phyloP scores from a whole-genome alignment of 2,329 filamentous ascomycete genomes.

The Pseudocercospora fijiensis region DNA sequence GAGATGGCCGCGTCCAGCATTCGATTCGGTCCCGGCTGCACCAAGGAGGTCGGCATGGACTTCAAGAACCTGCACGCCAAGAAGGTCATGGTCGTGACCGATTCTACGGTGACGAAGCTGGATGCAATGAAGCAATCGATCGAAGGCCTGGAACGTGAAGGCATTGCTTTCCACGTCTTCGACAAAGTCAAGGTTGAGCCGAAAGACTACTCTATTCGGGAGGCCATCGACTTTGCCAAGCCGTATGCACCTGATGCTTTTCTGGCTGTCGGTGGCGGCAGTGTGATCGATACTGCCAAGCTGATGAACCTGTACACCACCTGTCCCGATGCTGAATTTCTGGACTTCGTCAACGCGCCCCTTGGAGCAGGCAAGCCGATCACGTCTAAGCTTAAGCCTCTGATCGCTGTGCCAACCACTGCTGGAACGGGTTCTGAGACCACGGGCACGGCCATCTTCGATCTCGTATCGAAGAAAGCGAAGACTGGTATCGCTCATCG shows the following conservation, averaged over 20 bases:
- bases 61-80: slow-evolving; percentile 85
- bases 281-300: slow-evolving; percentile 97
- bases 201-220: slow-evolving; percentile 87
- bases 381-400: slow-evolving; percentile 66
- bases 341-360: slow-evolving; percentile 97
- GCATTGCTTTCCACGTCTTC: slow-evolving; percentile 77
- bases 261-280: slow-evolving; percentile 86
- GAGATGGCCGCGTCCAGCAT: slow-evolving; percentile 97
- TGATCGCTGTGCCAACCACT: slow-evolving; percentile 82
- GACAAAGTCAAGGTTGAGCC: slow-evolving; percentile 82
- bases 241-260: slow-evolving; percentile 82
- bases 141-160: slow-evolving; percentile 74
- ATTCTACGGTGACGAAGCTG: slow-evolving; percentile 75
- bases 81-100: slow-evolving; percentile 89
- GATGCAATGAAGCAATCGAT: slow-evolving; percentile 87
- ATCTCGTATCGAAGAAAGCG: slow-evolving; percentile 81
- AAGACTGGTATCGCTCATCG: slow-evolving; percentile 97
- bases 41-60: slow-evolving; percentile 95
- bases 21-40: slow-evolving; percentile 87
- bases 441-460: slow-evolving; percentile 96
- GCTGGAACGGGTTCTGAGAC: slow-evolving; percentile 90
- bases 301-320: slow-evolving; percentile 95
- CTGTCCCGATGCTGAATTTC: slow-evolving; percentile 87
- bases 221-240: slow-evolving; percentile 84
- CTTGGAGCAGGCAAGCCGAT: slow-evolving; percentile 81